Evolutionary conservation across 78 protist genomes (phyloP).

Genomic region (Dictyostelium capitatum): DNA sequence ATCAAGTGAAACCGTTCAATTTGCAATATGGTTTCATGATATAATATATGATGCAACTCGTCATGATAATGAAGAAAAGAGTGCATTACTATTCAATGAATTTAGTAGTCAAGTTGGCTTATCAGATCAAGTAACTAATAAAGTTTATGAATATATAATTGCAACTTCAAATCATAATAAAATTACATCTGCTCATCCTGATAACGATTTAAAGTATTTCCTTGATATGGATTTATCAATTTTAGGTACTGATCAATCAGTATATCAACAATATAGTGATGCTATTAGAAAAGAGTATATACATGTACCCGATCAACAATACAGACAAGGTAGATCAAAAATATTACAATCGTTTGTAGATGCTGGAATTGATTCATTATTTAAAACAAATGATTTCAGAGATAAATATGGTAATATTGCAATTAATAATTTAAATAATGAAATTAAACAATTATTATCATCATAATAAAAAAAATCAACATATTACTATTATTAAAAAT

Average conservation of each 20-base stretch:
- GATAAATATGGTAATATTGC: slow-evolving; percentile 17
- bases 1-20: neutral
- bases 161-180: slow-evolving; percentile 54
- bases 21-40: slow-evolving; percentile 76
- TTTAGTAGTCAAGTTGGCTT: neutral
- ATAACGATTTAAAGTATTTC: slow-evolving; percentile 43
- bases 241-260: slow-evolving; percentile 22
- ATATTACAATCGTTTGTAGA: slow-evolving; percentile 31
- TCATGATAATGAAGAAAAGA: slow-evolving; percentile 57
- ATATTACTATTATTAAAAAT: too few species aligned
- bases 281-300: slow-evolving; percentile 52
- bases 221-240: slow-evolving; percentile 70
- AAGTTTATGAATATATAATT: slow-evolving; percentile 1
- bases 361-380: slow-evolving; percentile 14
- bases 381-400: slow-evolving; percentile 47
- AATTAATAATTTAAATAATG: slow-evolving; percentile 36
- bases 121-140: neutral
- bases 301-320: slow-evolving; percentile 30
- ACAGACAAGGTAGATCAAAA: slow-evolving; percentile 39
- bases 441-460: slow-evolving; percentile 7
- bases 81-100: neutral
- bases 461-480: neutral
- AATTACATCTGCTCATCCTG: neutral
- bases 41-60: slow-evolving; percentile 52
- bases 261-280: slow-evolving; percentile 7